A percentile compares a stretch with the other conserved stretches of the same genome.
phyloP scores from a whole-genome alignment of 345 rosid species.

The Eucalyptus dawsonii region DNA sequence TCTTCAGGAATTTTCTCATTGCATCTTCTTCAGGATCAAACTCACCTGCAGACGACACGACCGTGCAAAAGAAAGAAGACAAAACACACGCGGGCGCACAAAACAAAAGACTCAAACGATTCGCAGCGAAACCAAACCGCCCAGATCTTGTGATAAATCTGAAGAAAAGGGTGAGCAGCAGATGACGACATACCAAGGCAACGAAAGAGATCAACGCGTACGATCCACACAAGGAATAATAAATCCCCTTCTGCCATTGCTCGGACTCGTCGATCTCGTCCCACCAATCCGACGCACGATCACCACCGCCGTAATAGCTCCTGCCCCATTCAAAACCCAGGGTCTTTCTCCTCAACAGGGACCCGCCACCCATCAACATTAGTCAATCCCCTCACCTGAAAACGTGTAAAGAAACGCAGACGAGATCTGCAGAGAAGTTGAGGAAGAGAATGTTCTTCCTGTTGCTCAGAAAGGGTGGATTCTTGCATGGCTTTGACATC shows the following conservation, averaged over 20 bases:
- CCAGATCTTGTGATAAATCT: neutral
- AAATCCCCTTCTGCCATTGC: conserved; percentile 3
- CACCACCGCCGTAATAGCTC: neutral
- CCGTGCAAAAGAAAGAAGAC: neutral
- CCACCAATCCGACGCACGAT: neutral
- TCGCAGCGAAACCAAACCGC: neutral
- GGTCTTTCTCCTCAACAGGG: neutral
- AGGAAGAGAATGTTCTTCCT: neutral
- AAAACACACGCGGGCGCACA: neutral
- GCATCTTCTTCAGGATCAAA: neutral
- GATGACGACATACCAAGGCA: neutral
- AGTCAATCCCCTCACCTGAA: neutral
- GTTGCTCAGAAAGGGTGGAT: neutral
- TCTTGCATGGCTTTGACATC: neutral
- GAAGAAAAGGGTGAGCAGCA: neutral
- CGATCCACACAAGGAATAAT: neutral
- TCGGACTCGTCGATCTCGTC: neutral
- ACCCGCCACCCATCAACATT: neutral
- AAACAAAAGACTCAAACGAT: neutral
- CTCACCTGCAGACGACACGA: neutral
- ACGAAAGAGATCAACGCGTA: neutral
- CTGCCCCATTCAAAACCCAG: neutral
- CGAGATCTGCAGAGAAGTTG: neutral
- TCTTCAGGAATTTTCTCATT: neutral
- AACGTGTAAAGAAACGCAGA: neutral